phyloP scores from a whole-genome alignment of 345 rosid species.

The Noccaea caerulescens region DNA sequence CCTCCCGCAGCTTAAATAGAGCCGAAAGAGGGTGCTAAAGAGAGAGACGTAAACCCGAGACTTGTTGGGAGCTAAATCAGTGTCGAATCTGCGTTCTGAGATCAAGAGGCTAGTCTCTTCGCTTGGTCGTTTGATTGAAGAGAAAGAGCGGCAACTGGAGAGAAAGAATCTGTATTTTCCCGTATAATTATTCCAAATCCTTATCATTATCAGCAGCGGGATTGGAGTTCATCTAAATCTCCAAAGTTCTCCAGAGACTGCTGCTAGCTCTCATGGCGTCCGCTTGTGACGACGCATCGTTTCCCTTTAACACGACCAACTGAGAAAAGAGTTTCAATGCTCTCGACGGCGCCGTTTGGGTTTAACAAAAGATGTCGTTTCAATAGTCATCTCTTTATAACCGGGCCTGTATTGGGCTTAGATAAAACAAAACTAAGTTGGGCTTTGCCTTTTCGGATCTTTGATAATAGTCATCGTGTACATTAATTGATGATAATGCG shows the following conservation, averaged over 20 bases:
- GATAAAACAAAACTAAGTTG: too few species aligned
- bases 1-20: conserved; percentile 67
- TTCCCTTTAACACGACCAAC: conserved; percentile 1
- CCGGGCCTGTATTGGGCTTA: neutral
- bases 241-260: conserved; percentile 23
- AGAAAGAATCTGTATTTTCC: conserved; percentile 33
- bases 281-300: conserved; percentile 34
- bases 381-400: neutral
- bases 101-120: neutral
- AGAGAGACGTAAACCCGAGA: conserved; percentile 58
- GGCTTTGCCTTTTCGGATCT: neutral
- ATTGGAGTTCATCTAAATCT: conserved; percentile 41
- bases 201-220: conserved; percentile 46
- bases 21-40: conserved; percentile 71
- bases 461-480: neutral
- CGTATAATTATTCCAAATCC: conserved; percentile 37
- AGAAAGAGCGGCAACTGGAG: conserved; percentile 45
- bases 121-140: conserved; percentile 36
- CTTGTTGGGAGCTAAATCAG: conserved; percentile 34
- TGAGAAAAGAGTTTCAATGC: neutral
- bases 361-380: neutral
- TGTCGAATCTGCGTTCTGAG: conserved; percentile 13
- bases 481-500: conserved; percentile 16
- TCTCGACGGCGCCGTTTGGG: conserved; percentile 10
- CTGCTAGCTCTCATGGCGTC: conserved; percentile 40